Base-by-base conservation (phyloP, 768 basidiomycete species). In the Suillus alpinus region DNA sequence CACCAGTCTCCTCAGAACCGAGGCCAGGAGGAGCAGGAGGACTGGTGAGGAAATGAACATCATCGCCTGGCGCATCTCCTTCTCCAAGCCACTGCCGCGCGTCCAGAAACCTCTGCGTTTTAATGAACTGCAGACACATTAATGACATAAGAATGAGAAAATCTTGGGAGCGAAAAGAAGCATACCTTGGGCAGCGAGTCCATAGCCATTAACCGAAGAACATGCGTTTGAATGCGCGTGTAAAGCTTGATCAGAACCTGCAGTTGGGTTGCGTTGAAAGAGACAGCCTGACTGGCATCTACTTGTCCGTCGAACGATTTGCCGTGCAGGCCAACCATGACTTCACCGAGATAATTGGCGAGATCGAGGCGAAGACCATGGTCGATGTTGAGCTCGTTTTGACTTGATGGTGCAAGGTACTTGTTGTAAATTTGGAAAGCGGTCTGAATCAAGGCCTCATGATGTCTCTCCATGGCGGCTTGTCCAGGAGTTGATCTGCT, bases 381-480 rank as follows among this genome's bases (percentile, higher is more conserved):
- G 71, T 99, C 97, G 66, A 99, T 99, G 76, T 99, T 99, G 63
- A 99, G 84, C 76, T 98, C 97, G 76, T 90, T 93, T 61, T 89
- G 91, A 72, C 94, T 95, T 32, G 94, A 92, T 1, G 95, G 95
- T 0, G 96, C 97, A 26, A 99, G 87, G 70, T 98, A 99, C 56
- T 86, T 95, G 80, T 92, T 89, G 80, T 94, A 95, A 65, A 95
- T 97, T 58, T 88, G 84, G 66, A 96, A 95, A 7, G 97, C 95
- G 60, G 94, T 95, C 66, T 91, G 89, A 68, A 98, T 95, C 66
- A 99, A 80, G 26, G 92, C 85, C 71, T 96, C 94, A 78, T 98
- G 95, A 73, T 99, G 97, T 62, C 85, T 88, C 77, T 98, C 96
- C 96, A 98, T 98, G 3, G 95, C 93, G 53, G 82, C 84, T 69